These are phyloP conservation scores for Phytophthora macrochlamydospora DNA, from an alignment of 352 stramenopile species.

Conservation along the genomic window DNA sequence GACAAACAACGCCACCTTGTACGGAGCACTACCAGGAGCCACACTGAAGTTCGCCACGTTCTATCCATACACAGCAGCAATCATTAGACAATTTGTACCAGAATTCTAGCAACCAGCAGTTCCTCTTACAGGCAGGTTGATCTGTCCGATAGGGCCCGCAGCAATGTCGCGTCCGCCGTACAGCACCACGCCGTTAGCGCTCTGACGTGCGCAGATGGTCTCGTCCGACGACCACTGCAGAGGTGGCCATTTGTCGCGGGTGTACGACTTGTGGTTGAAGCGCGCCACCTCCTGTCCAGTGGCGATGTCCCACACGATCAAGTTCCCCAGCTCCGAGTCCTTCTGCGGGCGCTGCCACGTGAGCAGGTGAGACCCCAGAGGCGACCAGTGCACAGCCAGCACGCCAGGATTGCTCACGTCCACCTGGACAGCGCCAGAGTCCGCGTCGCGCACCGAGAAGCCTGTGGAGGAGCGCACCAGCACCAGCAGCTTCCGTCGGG, in stretches of 20 bases:
- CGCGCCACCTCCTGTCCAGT: conserved; percentile 65
- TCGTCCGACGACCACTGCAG: conserved; percentile 93
- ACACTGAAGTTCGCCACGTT: conserved; percentile 86
- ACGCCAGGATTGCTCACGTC: conserved; percentile 78
- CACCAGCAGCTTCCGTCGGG: conserved; percentile 64
- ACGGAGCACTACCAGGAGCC: conserved; percentile 72
- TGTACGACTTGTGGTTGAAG: conserved; percentile 90
- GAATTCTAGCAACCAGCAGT: background rate
- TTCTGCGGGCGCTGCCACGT: conserved; percentile 90
- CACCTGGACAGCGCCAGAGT: conserved; percentile 63
- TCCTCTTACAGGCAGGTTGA: conserved; percentile 64
- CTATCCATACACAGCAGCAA: conserved; percentile 26
- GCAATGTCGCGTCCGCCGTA: conserved; percentile 76
- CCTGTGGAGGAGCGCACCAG: conserved; percentile 66
- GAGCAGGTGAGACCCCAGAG: conserved; percentile 80
- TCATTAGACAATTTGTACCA: too few species aligned
- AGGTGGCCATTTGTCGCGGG: conserved; percentile 87
- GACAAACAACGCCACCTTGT: conserved; percentile 88
- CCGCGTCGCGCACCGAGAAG: conserved; percentile 71
- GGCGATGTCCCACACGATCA: conserved; percentile 81
- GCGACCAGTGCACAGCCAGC: conserved; percentile 82
- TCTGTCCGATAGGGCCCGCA: conserved; percentile 65
- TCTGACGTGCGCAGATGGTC: conserved; percentile 81
- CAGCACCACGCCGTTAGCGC: conserved; percentile 77
- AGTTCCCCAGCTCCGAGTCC: conserved; percentile 71